Base-by-base conservation (phyloP, 352 stramenopile species). In the Globisporangium splendens region DNA sequence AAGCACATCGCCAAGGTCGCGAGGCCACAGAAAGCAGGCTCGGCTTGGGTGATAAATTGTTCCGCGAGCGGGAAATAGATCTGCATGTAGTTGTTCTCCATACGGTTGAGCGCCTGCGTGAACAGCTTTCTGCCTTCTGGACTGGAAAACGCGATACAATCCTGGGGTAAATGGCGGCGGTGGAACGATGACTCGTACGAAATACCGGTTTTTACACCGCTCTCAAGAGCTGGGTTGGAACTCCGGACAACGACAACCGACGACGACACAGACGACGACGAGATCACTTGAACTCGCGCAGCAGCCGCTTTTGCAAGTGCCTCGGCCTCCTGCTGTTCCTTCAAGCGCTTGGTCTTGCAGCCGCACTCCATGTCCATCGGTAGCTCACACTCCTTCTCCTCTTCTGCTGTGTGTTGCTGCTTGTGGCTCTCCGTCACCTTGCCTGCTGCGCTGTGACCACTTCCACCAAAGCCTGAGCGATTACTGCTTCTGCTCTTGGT, bases 31-130 rank as follows among this genome's bases (percentile, higher is more conserved):
- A 88, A 98, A 1, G 86, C 88, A 49, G 96, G 93, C 68, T 97
- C 95, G 17, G 91, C 83, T 62, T 98, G 91, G 2, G 88, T 93
- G 42, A 75, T 89, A 60, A 95, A 97, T 66, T 95, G 79, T 58
- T 96, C 86, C 0, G 85, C 86, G 56, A 98, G 66, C 10, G 82
- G 75, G 58, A 98, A 98, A 76, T 98, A 99, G 51, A 89, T 91
- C 54, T 89, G 75, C 82, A 91, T 91, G 73, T 81, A 89, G 57
- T 88, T 84, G 31, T 54, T 56, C 14, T 41, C 51, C 33, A 44
- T 41, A 35, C 62, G 39, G 50, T 64, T 68, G 24, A 68, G 46
- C 6, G 83, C 66, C 43, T 96, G 62, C 24, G 75, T 56, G 55
- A 98, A 91, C 15, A 89, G 66, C 46, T 56, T 56, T 52, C 71